These are phyloP conservation scores for Nasturtium officinale DNA, from an alignment of 345 rosid genomes.

Conservation along the genomic window DNA sequence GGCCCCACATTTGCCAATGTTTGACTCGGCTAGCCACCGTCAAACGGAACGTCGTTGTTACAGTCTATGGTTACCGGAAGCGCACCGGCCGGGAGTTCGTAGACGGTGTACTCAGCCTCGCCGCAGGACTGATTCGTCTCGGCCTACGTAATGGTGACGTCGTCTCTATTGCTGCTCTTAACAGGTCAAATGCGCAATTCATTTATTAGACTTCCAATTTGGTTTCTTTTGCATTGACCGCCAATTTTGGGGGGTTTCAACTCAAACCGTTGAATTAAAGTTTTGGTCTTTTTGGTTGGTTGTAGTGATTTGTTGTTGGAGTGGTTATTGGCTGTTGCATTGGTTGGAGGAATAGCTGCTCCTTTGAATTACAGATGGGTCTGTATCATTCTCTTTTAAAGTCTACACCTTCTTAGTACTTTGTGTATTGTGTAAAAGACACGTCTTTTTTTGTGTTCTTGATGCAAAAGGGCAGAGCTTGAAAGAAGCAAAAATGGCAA, in stretches of 20 bases:
- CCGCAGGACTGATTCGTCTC: slow-evolving; percentile 50
- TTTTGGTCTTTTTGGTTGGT: neutral
- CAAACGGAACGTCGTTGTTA: slow-evolving; percentile 50
- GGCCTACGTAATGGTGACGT: slow-evolving; percentile 63
- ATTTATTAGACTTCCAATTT: neutral
- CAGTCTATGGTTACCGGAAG: slow-evolving; percentile 49
- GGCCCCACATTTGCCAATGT: slow-evolving; percentile 75
- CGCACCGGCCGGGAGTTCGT: slow-evolving; percentile 66
- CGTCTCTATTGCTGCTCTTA: slow-evolving; percentile 69
- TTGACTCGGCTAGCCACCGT: slow-evolving; percentile 56
- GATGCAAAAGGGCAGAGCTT: slow-evolving; percentile 52
- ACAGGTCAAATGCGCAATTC: slow-evolving; percentile 51
- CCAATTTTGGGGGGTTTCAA: neutral
- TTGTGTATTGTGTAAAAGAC: neutral
- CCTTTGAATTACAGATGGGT: slow-evolving; percentile 95
- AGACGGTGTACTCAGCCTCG: slow-evolving; percentile 51
- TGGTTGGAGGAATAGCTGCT: slow-evolving; percentile 71
- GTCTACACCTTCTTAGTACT: neutral
- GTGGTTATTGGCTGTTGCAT: slow-evolving; percentile 82
- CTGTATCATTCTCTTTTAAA: slow-evolving; percentile 32
- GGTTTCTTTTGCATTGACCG: neutral
- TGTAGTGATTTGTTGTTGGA: slow-evolving; percentile 74
- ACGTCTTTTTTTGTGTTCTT: neutral
- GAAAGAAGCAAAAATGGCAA: slow-evolving; percentile 67
- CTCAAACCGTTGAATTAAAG: neutral